Conservation (phyloP, 495 filamentous ascomycete species). For the Pyrenopolyporus hunteri region DNA sequence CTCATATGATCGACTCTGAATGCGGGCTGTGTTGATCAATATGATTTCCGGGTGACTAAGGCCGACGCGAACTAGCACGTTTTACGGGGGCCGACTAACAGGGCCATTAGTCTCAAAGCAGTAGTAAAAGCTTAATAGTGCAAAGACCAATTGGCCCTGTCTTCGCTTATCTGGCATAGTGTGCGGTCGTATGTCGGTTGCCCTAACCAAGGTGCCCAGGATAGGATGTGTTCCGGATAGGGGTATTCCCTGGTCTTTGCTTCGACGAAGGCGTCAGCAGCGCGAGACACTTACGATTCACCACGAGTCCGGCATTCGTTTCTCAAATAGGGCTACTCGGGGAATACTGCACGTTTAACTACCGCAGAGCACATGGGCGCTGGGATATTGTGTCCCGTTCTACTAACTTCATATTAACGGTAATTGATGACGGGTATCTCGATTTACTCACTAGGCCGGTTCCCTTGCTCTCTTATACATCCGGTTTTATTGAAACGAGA, state of each 20-base stretch:
- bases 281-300: not conserved
- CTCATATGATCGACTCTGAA: too few relatives aligned
- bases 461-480: too few relatives aligned
- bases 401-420: too few relatives aligned
- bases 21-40: too few relatives aligned
- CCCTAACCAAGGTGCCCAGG: slow-evolving; percentile 20
- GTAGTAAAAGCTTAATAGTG: not conserved
- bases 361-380: too few relatives aligned
- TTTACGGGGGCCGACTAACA: not conserved
- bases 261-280: not conserved
- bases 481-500: too few relatives aligned
- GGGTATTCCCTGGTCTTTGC: slow-evolving; percentile 12
- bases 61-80: not conserved
- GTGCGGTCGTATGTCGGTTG: slow-evolving; percentile 24
- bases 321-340: not conserved
- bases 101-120: not conserved
- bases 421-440: too few relatives aligned
- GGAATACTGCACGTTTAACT: not conserved
- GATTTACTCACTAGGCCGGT: too few relatives aligned
- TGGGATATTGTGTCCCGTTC: too few relatives aligned
- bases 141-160: not conserved
- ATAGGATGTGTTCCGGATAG: not conserved
- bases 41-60: not conserved
- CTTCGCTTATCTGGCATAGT: slow-evolving; percentile 10
- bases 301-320: slow-evolving; percentile 3